Conservation (phyloP, 2,329 filamentous ascomycete genomes). For the Pseudopithomyces maydicus region DNA sequence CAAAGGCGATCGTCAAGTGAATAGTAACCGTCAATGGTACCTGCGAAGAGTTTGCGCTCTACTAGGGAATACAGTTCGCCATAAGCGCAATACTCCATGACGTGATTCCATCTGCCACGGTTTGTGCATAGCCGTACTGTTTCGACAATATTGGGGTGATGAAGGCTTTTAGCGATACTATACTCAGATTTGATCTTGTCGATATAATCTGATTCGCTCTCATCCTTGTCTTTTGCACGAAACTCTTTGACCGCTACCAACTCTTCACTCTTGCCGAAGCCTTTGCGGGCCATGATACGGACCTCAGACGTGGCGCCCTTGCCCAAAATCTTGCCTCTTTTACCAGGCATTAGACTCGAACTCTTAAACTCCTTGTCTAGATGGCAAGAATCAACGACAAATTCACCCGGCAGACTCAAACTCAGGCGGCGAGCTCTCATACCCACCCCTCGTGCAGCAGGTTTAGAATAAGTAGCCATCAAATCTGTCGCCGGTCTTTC, state of each 20-base stretch:
- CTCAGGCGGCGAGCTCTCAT: constrained; percentile 81
- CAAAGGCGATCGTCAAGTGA: constrained; percentile 73
- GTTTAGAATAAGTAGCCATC: constrained; percentile 42
- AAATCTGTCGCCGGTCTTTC: constrained; percentile 39
- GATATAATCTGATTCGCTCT: constrained; percentile 76
- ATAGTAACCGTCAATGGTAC: constrained; percentile 59
- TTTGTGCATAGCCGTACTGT: constrained; percentile 76
- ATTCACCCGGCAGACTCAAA: constrained; percentile 73
- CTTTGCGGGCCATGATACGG: constrained; percentile 76
- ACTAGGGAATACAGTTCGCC: constrained; percentile 81
- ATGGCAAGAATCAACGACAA: constrained; percentile 72
- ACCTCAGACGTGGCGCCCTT: constrained; percentile 85
- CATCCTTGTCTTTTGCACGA: constrained; percentile 70
- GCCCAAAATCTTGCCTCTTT: constrained; percentile 75
- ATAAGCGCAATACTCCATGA: constrained; percentile 89
- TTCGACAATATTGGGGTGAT: constrained; percentile 87
- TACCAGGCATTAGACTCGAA: constrained; percentile 69
- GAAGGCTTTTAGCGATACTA: constrained; percentile 81
- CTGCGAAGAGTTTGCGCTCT: constrained; percentile 60
- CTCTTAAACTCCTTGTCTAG: constrained; percentile 72
- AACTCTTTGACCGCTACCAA: constrained; percentile 89
- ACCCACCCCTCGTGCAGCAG: constrained; percentile 71
- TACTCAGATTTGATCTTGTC: constrained; percentile 92
- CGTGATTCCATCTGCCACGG: constrained; percentile 80
- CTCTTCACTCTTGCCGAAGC: constrained; percentile 62